Conservation (phyloP, 108 stramenopile genomes). For the Nitzschia sp. region DNA sequence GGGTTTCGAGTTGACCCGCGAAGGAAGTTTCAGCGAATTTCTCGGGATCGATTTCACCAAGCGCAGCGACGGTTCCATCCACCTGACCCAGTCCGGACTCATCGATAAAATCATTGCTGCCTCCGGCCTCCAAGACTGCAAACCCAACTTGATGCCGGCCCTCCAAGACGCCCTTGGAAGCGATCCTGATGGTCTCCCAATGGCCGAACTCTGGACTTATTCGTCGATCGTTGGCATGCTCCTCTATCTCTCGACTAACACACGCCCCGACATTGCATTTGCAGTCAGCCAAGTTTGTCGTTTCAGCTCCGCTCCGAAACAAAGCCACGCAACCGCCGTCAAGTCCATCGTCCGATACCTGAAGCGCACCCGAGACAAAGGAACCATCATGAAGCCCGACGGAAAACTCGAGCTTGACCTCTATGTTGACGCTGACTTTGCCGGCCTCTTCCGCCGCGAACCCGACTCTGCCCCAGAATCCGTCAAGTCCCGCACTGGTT, state of each 20-base stretch:
- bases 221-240: constrained; percentile 49
- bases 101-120: constrained; percentile 49
- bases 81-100: constrained; percentile 47
- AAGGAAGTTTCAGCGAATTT: constrained; percentile 33
- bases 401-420: constrained; percentile 24
- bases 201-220: constrained; percentile 43
- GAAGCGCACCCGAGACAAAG: constrained; percentile 37
- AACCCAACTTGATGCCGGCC: constrained; percentile 35
- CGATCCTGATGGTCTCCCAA: constrained; percentile 39
- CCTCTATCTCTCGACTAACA: no score
- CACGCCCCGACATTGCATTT: no score
- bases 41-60: constrained; percentile 31
- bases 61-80: not conserved
- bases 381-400: constrained; percentile 32
- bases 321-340: no score
- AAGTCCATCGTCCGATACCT: constrained; percentile 60
- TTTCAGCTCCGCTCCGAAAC: constrained; percentile 34
- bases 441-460: constrained; percentile 39
- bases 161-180: constrained; percentile 28
- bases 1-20: constrained; percentile 29
- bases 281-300: constrained; percentile 48
- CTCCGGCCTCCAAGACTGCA: constrained; percentile 41
- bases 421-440: constrained; percentile 57
- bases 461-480: constrained; percentile 15
- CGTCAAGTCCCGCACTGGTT: constrained; percentile 51